A percentile compares a stretch with the other conserved stretches of the same genome.
These are phyloP conservation scores for Monosporozyma aquatica DNA, from an alignment of 805 yeast genomes.

Conservation along the genomic window DNA sequence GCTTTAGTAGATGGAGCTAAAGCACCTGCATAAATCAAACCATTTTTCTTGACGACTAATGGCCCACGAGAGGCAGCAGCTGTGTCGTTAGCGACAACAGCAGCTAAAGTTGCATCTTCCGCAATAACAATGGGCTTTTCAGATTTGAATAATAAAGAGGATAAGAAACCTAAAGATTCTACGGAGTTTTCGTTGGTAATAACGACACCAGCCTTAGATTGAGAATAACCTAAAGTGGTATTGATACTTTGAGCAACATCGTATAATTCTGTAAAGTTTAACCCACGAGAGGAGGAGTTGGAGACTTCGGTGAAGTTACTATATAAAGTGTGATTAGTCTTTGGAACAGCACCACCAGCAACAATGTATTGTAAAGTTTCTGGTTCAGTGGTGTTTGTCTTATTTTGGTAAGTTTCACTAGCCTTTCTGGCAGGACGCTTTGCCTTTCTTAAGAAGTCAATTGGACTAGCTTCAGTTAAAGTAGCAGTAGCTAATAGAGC, in stretches of 20 bases:
- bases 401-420: neutral
- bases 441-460: slow-evolving; percentile 4
- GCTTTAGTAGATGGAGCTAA: slow-evolving; percentile 14
- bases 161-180: slow-evolving; percentile 24
- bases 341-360: slow-evolving; percentile 18
- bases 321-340: slow-evolving; percentile 7
- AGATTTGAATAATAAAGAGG: slow-evolving; percentile 17
- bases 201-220: slow-evolving; percentile 17
- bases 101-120: slow-evolving; percentile 15
- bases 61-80: slow-evolving; percentile 17
- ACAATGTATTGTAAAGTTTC: slow-evolving; percentile 15
- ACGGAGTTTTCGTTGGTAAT: slow-evolving; percentile 16
- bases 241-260: slow-evolving; percentile 14
- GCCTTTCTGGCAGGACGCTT: neutral
- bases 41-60: slow-evolving; percentile 15
- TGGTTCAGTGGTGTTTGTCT: slow-evolving; percentile 2
- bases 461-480: slow-evolving; percentile 14
- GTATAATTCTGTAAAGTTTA: slow-evolving; percentile 19
- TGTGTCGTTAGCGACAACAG: slow-evolving; percentile 17
- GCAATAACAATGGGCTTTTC: slow-evolving; percentile 20
- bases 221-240: slow-evolving; percentile 8
- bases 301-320: slow-evolving; percentile 12
- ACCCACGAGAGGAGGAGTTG: slow-evolving; percentile 13
- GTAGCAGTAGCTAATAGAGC: slow-evolving; percentile 12
- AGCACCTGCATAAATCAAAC: slow-evolving; percentile 20